Evolutionary conservation across 345 rosid species (phyloP).

Genomic region (Salix caprea): DNA sequence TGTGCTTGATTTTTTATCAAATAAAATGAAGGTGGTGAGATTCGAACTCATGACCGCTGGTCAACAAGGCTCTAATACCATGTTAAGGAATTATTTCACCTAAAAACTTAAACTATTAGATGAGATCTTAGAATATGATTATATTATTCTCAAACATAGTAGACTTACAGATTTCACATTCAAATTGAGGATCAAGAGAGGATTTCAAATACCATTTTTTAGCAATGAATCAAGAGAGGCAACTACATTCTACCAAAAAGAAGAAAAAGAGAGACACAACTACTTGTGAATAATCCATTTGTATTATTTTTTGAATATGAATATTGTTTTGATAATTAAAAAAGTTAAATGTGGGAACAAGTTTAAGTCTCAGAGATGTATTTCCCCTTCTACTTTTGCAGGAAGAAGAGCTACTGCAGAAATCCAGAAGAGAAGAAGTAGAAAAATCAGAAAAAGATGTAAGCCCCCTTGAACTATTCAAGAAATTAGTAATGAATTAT

Average conservation of each 20-base stretch:
- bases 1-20: too few relatives aligned
- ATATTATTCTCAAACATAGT: too few relatives aligned
- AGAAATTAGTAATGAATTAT: background rate
- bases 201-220: background rate
- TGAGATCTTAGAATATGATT: too few relatives aligned
- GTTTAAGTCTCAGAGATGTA: background rate
- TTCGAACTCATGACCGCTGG: too few relatives aligned
- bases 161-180: background rate
- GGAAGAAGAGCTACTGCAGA: constrained; percentile 37
- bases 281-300: too few relatives aligned
- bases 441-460: constrained; percentile 34
- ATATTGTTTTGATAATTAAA: background rate
- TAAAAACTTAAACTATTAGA: too few relatives aligned
- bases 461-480: constrained; percentile 4
- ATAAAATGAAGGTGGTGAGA: too few relatives aligned
- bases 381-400: constrained; percentile 12
- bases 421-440: constrained; percentile 33
- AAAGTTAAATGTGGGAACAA: background rate
- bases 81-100: too few relatives aligned
- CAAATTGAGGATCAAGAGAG: background rate
- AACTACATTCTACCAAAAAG: background rate
- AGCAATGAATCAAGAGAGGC: background rate
- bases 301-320: background rate
- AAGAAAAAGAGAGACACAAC: background rate
- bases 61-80: rapidly evolving